Base-by-base conservation (phyloP, 2,329 filamentous ascomycete genomes). In the Furcasterigmium sp. region DNA sequence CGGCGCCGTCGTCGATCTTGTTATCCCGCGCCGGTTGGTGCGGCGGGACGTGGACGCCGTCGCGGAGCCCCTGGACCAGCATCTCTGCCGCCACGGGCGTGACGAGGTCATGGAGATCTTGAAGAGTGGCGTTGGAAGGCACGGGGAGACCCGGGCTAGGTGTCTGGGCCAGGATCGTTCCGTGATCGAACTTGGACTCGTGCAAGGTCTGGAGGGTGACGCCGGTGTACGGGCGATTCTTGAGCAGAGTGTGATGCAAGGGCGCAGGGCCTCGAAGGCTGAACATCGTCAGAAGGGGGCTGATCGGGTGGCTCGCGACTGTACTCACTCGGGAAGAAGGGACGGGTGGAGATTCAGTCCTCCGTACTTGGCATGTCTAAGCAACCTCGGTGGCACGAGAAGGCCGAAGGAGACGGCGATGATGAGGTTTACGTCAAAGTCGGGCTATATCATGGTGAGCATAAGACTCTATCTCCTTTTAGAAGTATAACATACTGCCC, bases 301-400 rank as follows among this genome's bases (percentile, higher is more conserved):
- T 26, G 23, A 26, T 26, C 7, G 7, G 26, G 19, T 20, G 13
- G 18, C 21, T 21, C 7, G 25, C 26, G 20, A 20, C 35, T 21
- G 6, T 7, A 58, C 71, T 52, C 70, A 87, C 82, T 93, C 85
- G 4, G 91, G 91, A 13, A 98, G 76, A 21, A 96, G 67, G 1
- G 91, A 97, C 1, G 93, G 93, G 57, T 98, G 93, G 3, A 98
- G 76, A 62, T 98, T 98, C 3, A 98, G 67, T 0, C 93, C 93
- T 35, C 91, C 91, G 64, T 94, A 95, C 53, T 77, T 79, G 19
- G 86, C 79, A 1, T 67, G 67, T 18, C 69, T 68, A 18, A 98
- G 70, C 14, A 97, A 80, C 5, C 88, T 76, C 1, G 76, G 74
- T 1, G 93, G 93, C 1, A 98, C 83, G 48, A 96, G 85, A 8